These are phyloP conservation scores for Sporobolomyces phaffii DNA, from an alignment of 768 basidiomycete genomes.

Conservation along the genomic window DNA sequence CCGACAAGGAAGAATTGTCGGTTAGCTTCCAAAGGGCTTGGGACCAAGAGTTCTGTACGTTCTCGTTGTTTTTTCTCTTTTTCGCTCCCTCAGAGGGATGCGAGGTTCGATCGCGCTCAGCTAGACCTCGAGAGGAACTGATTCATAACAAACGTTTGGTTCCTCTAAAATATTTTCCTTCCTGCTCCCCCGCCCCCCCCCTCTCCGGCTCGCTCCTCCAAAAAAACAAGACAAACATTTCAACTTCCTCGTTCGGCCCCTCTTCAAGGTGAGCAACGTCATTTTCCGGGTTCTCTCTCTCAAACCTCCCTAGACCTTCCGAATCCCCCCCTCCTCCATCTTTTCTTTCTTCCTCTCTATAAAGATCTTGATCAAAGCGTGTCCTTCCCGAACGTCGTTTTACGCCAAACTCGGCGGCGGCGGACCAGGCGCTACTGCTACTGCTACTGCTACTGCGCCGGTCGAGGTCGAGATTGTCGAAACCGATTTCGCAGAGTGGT, in stretches of 20 bases:
- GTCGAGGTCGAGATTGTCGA: background rate
- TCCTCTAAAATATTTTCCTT: no score
- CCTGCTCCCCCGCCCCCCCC: no score
- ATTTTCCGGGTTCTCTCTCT: no score
- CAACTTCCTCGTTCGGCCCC: conserved; percentile 23
- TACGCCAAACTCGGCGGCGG: conserved; percentile 4
- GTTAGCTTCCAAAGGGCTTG: background rate
- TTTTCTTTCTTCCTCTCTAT: background rate
- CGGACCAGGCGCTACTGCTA: no score
- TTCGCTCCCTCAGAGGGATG: no score
- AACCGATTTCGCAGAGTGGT: background rate
- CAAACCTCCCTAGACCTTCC: background rate
- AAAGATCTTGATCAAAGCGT: conserved; percentile 24
- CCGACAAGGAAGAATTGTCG: conserved; percentile 3
- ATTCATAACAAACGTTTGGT: no score
- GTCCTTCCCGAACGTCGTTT: background rate
- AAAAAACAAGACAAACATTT: conserved; percentile 16
- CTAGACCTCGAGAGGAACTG: no score
- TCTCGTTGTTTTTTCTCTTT: background rate
- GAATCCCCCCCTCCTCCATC: background rate
- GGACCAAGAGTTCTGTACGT: conserved; percentile 15
- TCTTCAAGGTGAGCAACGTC: conserved; percentile 11
- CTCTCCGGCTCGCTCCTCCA: no score
- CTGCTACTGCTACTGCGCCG: no score
- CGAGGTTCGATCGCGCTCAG: no score